Conservation (phyloP, 148 eudicot genomes). For the Rhododendron ovatum region DNA sequence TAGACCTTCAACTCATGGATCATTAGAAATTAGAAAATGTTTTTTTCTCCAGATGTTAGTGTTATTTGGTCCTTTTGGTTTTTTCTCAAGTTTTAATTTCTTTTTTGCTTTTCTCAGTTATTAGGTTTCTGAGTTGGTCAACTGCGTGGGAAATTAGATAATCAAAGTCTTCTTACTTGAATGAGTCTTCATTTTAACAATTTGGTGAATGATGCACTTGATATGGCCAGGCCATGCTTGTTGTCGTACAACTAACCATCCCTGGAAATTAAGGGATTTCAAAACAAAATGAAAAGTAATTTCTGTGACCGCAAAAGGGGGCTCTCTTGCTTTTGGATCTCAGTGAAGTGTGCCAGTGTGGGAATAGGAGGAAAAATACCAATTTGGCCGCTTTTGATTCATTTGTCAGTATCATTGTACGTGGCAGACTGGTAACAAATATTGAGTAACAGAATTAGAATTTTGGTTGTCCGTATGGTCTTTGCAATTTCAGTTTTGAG, state of each 20-base stretch:
- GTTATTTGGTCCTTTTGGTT: neutral
- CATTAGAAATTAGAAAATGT: neutral
- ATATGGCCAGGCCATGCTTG: neutral
- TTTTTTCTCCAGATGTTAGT: neutral
- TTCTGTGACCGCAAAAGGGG: neutral
- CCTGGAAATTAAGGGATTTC: neutral
- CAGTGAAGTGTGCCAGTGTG: neutral
- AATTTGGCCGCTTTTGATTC: neutral
- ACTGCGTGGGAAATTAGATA: neutral
- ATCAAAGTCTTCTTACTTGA: neutral
- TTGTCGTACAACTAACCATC: neutral
- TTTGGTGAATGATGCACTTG: slow-evolving; percentile 2
- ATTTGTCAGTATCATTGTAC: neutral
- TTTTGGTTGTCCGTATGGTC: neutral
- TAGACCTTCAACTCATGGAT: neutral
- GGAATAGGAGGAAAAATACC: neutral
- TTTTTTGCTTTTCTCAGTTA: neutral
- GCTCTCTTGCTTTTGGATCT: neutral
- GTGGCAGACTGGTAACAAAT: neutral
- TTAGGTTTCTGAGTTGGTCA: neutral
- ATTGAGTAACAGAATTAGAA: neutral
- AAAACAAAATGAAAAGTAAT: neutral
- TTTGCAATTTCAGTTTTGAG: neutral
- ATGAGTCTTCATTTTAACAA: neutral
- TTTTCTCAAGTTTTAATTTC: neutral